These are phyloP conservation scores for Starmera caribaea DNA, from an alignment of 805 yeast genomes.

Conservation along the genomic window DNA sequence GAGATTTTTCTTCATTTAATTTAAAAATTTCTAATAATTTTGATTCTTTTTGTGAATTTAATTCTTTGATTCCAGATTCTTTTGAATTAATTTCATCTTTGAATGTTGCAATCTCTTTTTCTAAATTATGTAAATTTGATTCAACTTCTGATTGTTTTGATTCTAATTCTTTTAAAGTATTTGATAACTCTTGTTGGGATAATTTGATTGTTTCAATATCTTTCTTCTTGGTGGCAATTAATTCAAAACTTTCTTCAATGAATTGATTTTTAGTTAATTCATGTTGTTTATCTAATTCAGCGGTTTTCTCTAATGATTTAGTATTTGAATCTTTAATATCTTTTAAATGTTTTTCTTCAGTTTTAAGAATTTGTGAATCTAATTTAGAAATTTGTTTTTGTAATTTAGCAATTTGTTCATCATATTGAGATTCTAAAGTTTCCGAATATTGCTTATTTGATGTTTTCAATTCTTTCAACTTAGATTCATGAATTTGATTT, in stretches of 20 bases:
- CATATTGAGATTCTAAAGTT: slow-evolving; percentile 11
- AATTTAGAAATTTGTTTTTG: slow-evolving; percentile 13
- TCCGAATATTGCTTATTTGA: slow-evolving; percentile 10
- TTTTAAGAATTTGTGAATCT: slow-evolving; percentile 9
- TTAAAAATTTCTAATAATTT: slow-evolving; percentile 10
- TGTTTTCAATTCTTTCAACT: slow-evolving; percentile 8
- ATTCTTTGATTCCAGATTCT: slow-evolving; percentile 10
- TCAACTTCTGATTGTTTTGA: slow-evolving; percentile 14
- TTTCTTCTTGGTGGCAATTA: slow-evolving; percentile 9
- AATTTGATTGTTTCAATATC: slow-evolving; percentile 14
- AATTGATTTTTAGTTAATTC: slow-evolving; percentile 12
- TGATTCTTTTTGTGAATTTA: slow-evolving; percentile 6
- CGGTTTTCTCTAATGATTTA: slow-evolving; percentile 8
- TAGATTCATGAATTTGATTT: slow-evolving; percentile 10
- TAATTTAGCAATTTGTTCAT: slow-evolving; percentile 12
- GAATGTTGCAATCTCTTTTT: slow-evolving; percentile 9
- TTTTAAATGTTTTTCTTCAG: slow-evolving; percentile 6
- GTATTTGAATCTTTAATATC: slow-evolving; percentile 9
- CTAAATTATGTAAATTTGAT: slow-evolving; percentile 10
- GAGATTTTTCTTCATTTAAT: slow-evolving; percentile 12
- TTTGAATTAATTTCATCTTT: slow-evolving; percentile 10
- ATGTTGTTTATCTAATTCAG: slow-evolving; percentile 14
- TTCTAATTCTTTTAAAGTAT: slow-evolving; percentile 15
- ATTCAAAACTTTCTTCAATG: slow-evolving; percentile 15
- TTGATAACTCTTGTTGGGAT: slow-evolving; percentile 11